Percentiles rank a stretch among this genome's conserved stretches.
Conservation (phyloP, 192 early-diverging fungal species). For the Coemansia nantahalensis region DNA sequence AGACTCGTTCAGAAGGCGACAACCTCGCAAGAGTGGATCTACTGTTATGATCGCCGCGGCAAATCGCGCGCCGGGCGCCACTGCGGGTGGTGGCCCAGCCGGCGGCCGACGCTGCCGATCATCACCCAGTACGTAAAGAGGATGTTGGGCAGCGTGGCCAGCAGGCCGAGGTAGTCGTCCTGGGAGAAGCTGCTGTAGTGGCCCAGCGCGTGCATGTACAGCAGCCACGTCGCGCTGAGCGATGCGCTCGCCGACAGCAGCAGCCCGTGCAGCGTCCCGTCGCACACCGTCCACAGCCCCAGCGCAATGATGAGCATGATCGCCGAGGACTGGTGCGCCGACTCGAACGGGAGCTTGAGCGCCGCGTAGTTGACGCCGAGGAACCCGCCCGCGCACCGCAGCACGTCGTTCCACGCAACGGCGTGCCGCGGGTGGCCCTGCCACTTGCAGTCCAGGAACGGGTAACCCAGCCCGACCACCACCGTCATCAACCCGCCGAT, state of each 20-base stretch:
- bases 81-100: conserved; percentile 28
- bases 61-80: conserved; percentile 14
- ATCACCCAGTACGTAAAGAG: conserved; percentile 51
- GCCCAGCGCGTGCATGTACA: conserved; percentile 32
- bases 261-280: conserved; percentile 45
- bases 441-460: conserved; percentile 45
- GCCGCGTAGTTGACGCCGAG: conserved; percentile 52
- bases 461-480: conserved; percentile 33
- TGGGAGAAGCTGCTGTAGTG: conserved; percentile 22
- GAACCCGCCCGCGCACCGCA: conserved; percentile 46
- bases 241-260: conserved; percentile 29
- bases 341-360: conserved; percentile 50
- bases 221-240: conserved; percentile 37
- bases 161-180: conserved; percentile 42
- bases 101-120: conserved; percentile 40
- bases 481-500: conserved; percentile 39
- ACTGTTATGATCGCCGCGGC: not conserved
- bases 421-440: conserved; percentile 16
- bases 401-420: conserved; percentile 37
- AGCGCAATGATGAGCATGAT: conserved; percentile 47
- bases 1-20: too few relatives aligned
- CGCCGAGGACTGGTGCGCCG: conserved; percentile 30
- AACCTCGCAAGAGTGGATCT: too few relatives aligned
- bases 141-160: conserved; percentile 41
- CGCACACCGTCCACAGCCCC: conserved; percentile 50